Conservation (phyloP, 208 protist genomes). For the Phytomonas francai region DNA sequence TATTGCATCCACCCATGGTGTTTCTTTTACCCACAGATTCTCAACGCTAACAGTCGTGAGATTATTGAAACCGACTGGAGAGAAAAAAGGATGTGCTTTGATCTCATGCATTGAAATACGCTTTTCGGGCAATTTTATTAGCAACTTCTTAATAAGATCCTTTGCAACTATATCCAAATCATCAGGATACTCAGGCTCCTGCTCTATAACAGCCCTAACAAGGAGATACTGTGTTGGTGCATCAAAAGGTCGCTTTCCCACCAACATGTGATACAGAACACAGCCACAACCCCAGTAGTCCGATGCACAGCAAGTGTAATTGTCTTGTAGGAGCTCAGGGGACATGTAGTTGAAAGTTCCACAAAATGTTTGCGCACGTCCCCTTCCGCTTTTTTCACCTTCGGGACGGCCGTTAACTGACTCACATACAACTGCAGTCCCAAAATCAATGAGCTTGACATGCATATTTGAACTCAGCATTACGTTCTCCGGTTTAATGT, state of each 20-base stretch:
- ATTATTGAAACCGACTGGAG: slow-evolving; percentile 45
- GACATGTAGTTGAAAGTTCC: slow-evolving; percentile 92
- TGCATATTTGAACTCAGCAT: slow-evolving; percentile 89
- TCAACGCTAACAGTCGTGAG: slow-evolving; percentile 30
- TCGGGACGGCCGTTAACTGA: slow-evolving; percentile 56
- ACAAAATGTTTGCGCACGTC: slow-evolving; percentile 81
- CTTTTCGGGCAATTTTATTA: slow-evolving; percentile 59
- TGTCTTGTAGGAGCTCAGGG: slow-evolving; percentile 88
- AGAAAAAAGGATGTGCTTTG: slow-evolving; percentile 72
- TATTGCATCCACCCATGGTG: slow-evolving; percentile 78
- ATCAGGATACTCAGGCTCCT: slow-evolving; percentile 64
- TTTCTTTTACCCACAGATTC: slow-evolving; percentile 61
- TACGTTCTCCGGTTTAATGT: slow-evolving; percentile 96
- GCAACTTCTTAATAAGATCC: slow-evolving; percentile 69
- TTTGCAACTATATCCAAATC: slow-evolving; percentile 61
- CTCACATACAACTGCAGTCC: slow-evolving; percentile 82
- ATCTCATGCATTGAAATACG: slow-evolving; percentile 62
- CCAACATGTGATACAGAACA: slow-evolving; percentile 88
- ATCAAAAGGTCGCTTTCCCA: slow-evolving; percentile 82
- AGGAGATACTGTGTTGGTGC: slow-evolving; percentile 82
- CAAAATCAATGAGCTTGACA: slow-evolving; percentile 95
- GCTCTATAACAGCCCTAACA: slow-evolving; percentile 82
- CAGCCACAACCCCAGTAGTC: slow-evolving; percentile 93
- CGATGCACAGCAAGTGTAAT: slow-evolving; percentile 88
- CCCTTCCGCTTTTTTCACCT: slow-evolving; percentile 40